These are phyloP conservation scores for Boechera divaricarpa DNA, from an alignment of 345 rosid species.

Conservation along the genomic window DNA sequence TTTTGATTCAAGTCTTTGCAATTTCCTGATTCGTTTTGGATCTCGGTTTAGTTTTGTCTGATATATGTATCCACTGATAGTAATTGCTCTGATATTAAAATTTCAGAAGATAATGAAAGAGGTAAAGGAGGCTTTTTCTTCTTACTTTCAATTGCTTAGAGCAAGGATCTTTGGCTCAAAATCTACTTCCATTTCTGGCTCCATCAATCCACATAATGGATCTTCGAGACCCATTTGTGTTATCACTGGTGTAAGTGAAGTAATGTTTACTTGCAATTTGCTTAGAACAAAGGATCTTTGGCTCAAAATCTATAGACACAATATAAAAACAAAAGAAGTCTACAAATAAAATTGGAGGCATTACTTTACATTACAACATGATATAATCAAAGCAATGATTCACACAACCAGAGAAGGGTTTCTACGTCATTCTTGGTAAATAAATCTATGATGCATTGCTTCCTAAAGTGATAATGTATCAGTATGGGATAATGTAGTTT, in stretches of 20 bases:
- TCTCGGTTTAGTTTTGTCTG: not conserved
- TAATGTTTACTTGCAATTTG: constrained; percentile 7
- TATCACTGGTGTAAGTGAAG: constrained; percentile 67
- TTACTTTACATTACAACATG: too few relatives aligned
- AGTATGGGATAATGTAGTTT: not conserved
- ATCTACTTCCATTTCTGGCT: constrained; percentile 38
- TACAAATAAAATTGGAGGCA: too few relatives aligned
- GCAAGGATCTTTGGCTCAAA: constrained; percentile 45
- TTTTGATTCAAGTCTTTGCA: not conserved
- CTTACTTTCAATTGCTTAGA: constrained; percentile 59
- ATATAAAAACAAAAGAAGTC: too few relatives aligned
- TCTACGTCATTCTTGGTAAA: constrained; percentile 72
- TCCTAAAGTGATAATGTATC: not conserved
- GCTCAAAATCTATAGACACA: too few relatives aligned
- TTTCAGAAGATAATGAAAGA: constrained; percentile 44
- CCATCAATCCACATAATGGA: constrained; percentile 36
- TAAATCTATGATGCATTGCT: not conserved
- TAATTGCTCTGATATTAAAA: not conserved
- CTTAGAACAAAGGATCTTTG: not conserved
- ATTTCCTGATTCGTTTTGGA: not conserved
- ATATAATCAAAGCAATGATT: too few relatives aligned
- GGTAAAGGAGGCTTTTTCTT: constrained; percentile 49
- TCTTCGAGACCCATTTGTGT: constrained; percentile 61
- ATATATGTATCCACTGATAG: not conserved
- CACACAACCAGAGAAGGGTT: constrained; percentile 56